Evolutionary conservation across 2,329 filamentous ascomycete genomes (phyloP).

Genomic region (Fusarium sp.): DNA sequence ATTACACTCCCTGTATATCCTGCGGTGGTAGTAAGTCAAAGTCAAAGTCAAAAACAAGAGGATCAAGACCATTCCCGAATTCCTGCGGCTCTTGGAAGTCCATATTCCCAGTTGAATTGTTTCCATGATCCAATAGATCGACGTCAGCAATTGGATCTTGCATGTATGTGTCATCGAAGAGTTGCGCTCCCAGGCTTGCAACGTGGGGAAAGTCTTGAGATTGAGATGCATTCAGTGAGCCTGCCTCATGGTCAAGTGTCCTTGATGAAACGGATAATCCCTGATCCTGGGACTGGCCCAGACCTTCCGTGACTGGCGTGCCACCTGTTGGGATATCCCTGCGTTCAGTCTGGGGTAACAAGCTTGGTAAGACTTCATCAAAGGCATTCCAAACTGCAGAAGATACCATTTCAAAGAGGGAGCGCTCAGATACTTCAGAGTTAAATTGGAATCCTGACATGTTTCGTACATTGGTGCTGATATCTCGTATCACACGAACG

Average conservation of each 20-base stretch:
- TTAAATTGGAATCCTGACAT: slow-evolving; percentile 9
- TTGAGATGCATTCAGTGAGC: background rate
- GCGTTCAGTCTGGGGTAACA: background rate
- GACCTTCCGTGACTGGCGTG: background rate
- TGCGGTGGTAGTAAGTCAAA: background rate
- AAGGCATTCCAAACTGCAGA: slow-evolving; percentile 34
- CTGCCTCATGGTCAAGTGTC: background rate
- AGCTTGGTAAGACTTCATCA: slow-evolving; percentile 12
- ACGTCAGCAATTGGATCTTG: background rate
- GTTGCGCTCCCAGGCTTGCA: background rate
- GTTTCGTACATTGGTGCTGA: slow-evolving; percentile 7
- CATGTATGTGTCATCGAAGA: background rate
- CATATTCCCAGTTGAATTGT: background rate
- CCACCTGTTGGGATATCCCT: background rate
- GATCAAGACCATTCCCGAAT: background rate
- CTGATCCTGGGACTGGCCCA: no score
- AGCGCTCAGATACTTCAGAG: slow-evolving; percentile 11
- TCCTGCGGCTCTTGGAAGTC: background rate
- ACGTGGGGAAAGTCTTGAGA: background rate
- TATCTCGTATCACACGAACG: slow-evolving; percentile 6
- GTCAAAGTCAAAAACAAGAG: background rate
- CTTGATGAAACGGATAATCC: background rate
- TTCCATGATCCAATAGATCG: background rate
- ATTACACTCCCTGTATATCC: background rate
- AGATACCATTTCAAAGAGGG: slow-evolving; percentile 11